phyloP scores from a whole-genome alignment of 805 yeast species.

The Metschnikowia continentalis region DNA sequence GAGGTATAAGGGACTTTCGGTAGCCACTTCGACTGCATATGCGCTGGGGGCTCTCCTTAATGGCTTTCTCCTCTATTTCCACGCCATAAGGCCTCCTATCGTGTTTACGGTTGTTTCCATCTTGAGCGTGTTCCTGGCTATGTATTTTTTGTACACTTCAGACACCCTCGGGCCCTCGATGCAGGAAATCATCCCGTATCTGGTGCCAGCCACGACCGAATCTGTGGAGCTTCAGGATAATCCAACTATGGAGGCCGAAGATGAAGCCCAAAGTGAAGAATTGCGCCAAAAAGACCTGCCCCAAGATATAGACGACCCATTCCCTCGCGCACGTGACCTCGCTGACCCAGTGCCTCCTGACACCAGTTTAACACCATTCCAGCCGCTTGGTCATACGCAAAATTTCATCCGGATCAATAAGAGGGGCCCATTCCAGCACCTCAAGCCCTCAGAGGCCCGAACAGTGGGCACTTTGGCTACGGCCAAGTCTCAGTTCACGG shows the following conservation, averaged over 20 bases:
- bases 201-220: not conserved
- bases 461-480: conserved; percentile 3
- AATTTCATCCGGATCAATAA: conserved; percentile 7
- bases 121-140: not conserved
- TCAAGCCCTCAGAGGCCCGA: not conserved
- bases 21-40: conserved; percentile 11
- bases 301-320: not conserved
- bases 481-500: conserved; percentile 6
- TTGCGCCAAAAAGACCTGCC: not conserved
- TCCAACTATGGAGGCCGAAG: too few species aligned
- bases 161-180: not conserved
- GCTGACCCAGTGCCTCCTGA: not conserved
- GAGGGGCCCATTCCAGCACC: not conserved
- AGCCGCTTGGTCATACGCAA: conserved; percentile 6
- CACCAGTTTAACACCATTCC: not conserved
- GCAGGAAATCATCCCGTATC: not conserved
- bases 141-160: not conserved
- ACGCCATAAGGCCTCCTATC: not conserved
- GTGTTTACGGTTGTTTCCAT: not conserved
- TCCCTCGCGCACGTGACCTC: not conserved
- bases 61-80: not conserved
- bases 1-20: conserved; percentile 25
- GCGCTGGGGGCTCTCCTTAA: not conserved
- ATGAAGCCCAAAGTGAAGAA: not conserved
- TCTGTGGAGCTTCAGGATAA: conserved; percentile 5